Evolutionary conservation across 1,139 yeast species (phyloP), one percentile per base, ranked within the genome.

Genomic region (Hanseniaspora uvarum): DNA sequence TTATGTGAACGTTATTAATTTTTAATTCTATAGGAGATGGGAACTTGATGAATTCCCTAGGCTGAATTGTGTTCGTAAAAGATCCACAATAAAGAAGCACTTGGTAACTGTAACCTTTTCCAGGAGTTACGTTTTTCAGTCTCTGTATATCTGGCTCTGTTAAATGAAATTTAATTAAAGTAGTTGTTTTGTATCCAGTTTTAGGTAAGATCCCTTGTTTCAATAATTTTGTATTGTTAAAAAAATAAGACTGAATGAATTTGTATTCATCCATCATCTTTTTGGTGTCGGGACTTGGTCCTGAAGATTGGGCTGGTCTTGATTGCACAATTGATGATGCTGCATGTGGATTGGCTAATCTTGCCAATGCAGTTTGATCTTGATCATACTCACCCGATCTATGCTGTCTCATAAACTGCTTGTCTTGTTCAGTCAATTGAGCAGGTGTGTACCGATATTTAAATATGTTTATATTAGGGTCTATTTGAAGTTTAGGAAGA

Each of bases 11-110:
- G 1, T 72, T 74, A 60, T 83, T 81, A 30, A 80, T 71, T 51
- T 70, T 71, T 4, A 83, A 66, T 60, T 79, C 84, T 46, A 78
- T 68, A 1, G 83, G 84, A 14, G 66, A 66, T 0, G 89, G 89
- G 59, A 76, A 83, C 59, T 75, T 77, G 10, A 82, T 63, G 16
- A 67, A 34, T 30, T 50, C 53, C 19, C 46, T 43, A 6, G 40
- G 40, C 6, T 36, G 38, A 23, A 50, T 50, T 18, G 46, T 44
- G 26, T 38, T 50, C 11, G 46, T 50, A 1, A 41, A 36, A 11
- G 49, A 36, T 18, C 48, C 53, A 43, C 53, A 50, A 31, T 50
- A 50, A n/a, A 50, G 12, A 8, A 50, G n/a, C n/a, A 50, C 28
- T 21, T 44, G 31, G 21, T 43, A 50, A n/a, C 44, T 28, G 39